A percentile compares a stretch with the other conserved stretches of the same genome.
Evolutionary conservation across 2,329 filamentous ascomycete species (phyloP).

Genomic region (Colletotrichum scovillei): DNA sequence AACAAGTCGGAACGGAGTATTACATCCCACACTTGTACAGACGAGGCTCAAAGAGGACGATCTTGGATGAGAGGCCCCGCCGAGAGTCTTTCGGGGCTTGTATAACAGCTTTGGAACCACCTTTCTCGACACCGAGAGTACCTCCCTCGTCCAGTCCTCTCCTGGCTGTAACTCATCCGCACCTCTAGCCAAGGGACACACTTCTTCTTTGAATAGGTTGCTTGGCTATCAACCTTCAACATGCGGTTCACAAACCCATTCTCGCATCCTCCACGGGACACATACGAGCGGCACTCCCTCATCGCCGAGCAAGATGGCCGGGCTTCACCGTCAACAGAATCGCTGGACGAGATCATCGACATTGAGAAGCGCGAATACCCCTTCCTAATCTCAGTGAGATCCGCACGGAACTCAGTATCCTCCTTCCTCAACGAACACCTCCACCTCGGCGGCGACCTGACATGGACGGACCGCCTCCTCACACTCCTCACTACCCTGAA

Average conservation of each 20-base stretch:
- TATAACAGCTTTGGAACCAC: neutral
- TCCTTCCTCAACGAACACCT: slow-evolving; percentile 2
- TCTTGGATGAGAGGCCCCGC: neutral
- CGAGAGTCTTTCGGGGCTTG: neutral
- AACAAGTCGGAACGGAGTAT: neutral
- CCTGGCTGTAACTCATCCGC: too few species aligned
- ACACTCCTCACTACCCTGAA: neutral
- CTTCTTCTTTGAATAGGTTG: neutral
- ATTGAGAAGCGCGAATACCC: neutral
- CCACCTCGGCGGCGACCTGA: neutral
- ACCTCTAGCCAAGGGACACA: neutral
- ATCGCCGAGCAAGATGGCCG: neutral
- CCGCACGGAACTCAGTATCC: slow-evolving; percentile 7
- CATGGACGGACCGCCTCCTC: neutral
- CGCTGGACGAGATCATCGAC: neutral
- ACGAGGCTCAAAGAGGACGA: neutral
- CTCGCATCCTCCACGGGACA: neutral
- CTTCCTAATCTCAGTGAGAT: slow-evolving; percentile 2
- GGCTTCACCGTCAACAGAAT: neutral
- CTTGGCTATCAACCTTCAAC: neutral
- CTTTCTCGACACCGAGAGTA: neutral
- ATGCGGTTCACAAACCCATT: slow-evolving; percentile 18
- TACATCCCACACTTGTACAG: neutral
- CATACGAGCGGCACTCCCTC: neutral
- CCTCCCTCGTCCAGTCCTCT: neutral